phyloP scores from a whole-genome alignment of 2,329 filamentous ascomycete genomes.

The Talaromyces sp. region DNA sequence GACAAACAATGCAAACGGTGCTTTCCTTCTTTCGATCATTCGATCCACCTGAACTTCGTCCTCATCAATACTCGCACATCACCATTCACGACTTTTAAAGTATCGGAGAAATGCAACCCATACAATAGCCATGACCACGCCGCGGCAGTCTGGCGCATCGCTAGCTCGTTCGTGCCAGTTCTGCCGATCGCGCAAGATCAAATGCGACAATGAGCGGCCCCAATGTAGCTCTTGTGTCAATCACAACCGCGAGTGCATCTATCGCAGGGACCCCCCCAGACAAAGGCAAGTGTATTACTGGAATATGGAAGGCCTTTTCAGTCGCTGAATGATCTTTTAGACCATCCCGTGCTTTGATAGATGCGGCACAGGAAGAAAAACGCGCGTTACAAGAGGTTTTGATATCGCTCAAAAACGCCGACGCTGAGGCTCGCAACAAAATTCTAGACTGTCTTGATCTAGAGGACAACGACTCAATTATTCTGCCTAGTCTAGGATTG shows the following conservation, averaged over 20 bases:
- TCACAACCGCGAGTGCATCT: slow-evolving; percentile 23
- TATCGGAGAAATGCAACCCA: background rate
- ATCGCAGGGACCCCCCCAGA: slow-evolving; percentile 22
- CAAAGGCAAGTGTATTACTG: slow-evolving; percentile 18
- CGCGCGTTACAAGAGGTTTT: background rate
- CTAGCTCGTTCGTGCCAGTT: slow-evolving; percentile 31
- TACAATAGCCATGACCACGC: background rate
- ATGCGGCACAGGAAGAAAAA: background rate
- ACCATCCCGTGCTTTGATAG: background rate
- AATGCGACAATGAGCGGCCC: slow-evolving; percentile 34
- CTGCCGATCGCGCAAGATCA: slow-evolving; percentile 35
- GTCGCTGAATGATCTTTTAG: background rate
- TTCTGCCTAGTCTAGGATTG: background rate
- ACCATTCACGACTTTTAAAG: no score
- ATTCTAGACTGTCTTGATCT: background rate
- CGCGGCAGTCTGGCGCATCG: background rate
- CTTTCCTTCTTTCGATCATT: no score
- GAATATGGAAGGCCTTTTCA: no score
- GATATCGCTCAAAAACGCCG: background rate
- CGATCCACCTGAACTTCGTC: no score
- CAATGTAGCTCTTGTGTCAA: slow-evolving; percentile 32
- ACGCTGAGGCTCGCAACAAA: background rate
- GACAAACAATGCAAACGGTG: no score
- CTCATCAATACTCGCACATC: no score
- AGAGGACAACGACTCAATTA: background rate